A percentile compares a stretch with the other conserved stretches of the same genome.
Evolutionary conservation across 352 stramenopile species (phyloP).

Genomic region (Aphanomyces euteiches): DNA sequence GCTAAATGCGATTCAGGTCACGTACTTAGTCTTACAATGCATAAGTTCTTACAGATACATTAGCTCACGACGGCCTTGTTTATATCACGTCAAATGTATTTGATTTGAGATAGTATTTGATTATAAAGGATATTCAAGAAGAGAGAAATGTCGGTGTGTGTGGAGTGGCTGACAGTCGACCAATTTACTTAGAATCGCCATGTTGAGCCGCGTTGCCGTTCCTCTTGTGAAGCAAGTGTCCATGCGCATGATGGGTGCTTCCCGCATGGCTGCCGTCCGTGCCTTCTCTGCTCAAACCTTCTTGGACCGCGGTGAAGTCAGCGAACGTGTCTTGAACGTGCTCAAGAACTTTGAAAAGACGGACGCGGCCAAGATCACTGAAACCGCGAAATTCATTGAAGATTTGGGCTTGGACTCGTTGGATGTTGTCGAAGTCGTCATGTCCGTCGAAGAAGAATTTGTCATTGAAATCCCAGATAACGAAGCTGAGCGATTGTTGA

Average conservation of each 20-base stretch:
- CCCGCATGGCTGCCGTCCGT: slow-evolving; percentile 45
- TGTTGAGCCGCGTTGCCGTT: slow-evolving; percentile 16
- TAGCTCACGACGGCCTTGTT: neutral
- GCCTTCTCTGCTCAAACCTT: slow-evolving; percentile 74
- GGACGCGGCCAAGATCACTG: slow-evolving; percentile 89
- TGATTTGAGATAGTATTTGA: neutral
- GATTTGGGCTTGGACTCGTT: slow-evolving; percentile 99
- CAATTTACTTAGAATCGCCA: slow-evolving; percentile 6
- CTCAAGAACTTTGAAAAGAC: slow-evolving; percentile 99
- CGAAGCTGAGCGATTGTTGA: slow-evolving; percentile 98
- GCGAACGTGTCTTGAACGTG: slow-evolving; percentile 95
- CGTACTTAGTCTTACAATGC: neutral
- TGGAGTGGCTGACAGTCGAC: slow-evolving; percentile 5
- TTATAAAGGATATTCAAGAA: neutral
- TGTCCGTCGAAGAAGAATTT: slow-evolving; percentile 99
- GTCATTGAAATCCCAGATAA: slow-evolving; percentile 99
- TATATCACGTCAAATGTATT: neutral
- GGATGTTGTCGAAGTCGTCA: slow-evolving; percentile 95
- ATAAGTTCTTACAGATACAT: neutral
- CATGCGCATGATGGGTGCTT: slow-evolving; percentile 15
- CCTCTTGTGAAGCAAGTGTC: slow-evolving; percentile 9
- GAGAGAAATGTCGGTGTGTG: neutral
- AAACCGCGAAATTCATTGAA: slow-evolving; percentile 94
- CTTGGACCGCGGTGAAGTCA: slow-evolving; percentile 91
- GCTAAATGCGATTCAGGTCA: neutral